phyloP scores from a whole-genome alignment of 306 rosid genomes.

The Ormosia semicastrata region DNA sequence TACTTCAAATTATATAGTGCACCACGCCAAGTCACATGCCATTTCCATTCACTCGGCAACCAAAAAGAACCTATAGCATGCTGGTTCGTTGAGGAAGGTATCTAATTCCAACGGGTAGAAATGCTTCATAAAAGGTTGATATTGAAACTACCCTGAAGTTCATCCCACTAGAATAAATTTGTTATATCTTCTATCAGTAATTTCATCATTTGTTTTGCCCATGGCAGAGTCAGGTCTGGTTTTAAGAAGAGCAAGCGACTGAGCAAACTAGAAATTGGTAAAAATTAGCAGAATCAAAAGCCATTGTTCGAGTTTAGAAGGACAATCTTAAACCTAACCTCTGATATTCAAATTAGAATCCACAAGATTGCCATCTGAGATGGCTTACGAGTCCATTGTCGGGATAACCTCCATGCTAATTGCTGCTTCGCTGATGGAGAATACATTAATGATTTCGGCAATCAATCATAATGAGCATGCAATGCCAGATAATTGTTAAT shows the following conservation, averaged over 20 bases:
- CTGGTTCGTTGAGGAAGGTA: background rate
- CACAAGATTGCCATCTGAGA: background rate
- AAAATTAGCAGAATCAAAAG: background rate
- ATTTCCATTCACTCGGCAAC: background rate
- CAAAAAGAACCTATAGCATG: background rate
- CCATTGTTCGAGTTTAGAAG: background rate
- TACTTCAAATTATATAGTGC: too few species aligned
- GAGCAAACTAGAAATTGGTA: background rate
- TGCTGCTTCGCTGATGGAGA: too few species aligned
- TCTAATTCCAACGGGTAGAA: background rate
- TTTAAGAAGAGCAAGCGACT: background rate
- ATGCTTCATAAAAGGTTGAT: background rate
- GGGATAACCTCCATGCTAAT: too few species aligned
- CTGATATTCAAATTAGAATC: background rate
- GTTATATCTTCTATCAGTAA: background rate
- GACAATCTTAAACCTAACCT: background rate
- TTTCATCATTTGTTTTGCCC: background rate
- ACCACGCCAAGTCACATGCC: background rate
- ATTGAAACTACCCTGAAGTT: background rate
- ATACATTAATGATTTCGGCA: background rate
- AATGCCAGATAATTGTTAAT: background rate
- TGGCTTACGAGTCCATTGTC: too few species aligned
- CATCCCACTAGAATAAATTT: background rate
- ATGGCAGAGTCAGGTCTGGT: background rate
- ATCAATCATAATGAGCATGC: background rate